Conservation (phyloP, 345 rosid species). For the Cardamine resedifolia region DNA sequence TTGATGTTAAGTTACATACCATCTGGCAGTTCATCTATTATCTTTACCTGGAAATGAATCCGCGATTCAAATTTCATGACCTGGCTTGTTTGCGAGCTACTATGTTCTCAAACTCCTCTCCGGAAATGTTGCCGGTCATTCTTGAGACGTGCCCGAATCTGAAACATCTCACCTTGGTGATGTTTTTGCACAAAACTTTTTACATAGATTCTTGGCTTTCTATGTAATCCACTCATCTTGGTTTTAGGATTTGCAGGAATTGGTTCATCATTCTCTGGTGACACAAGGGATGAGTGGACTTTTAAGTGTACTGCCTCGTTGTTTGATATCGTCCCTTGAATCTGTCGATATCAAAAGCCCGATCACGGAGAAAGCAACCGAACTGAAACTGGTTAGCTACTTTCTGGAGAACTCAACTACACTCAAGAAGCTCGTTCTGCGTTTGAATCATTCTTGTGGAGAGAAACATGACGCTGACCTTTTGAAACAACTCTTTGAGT, state of each 20-base stretch:
- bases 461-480: not conserved
- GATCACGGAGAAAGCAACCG: slow-evolving; percentile 6
- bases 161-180: slow-evolving; percentile 26
- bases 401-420: slow-evolving; percentile 9
- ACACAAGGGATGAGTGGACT: slow-evolving; percentile 11
- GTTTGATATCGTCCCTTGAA: slow-evolving; percentile 15
- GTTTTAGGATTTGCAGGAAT: slow-evolving; percentile 2
- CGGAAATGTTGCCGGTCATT: slow-evolving; percentile 13
- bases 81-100: slow-evolving; percentile 4
- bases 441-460: slow-evolving; percentile 4
- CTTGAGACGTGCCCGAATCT: slow-evolving; percentile 31
- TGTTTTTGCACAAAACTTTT: not conserved
- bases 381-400: slow-evolving; percentile 22
- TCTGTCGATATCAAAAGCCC: not conserved
- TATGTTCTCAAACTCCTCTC: slow-evolving; percentile 14
- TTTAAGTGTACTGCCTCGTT: not conserved
- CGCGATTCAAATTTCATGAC: not conserved
- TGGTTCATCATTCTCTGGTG: slow-evolving; percentile 13
- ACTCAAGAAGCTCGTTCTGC: slow-evolving; percentile 16
- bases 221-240: not conserved
- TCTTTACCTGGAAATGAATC: not conserved
- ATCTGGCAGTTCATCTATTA: slow-evolving; percentile 5
- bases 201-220: not conserved
- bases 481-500: slow-evolving; percentile 15
- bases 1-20: not conserved